Base-by-base conservation (phyloP, 371 early-diverging fungal genomes). In the Syncephalastrum sp. region DNA sequence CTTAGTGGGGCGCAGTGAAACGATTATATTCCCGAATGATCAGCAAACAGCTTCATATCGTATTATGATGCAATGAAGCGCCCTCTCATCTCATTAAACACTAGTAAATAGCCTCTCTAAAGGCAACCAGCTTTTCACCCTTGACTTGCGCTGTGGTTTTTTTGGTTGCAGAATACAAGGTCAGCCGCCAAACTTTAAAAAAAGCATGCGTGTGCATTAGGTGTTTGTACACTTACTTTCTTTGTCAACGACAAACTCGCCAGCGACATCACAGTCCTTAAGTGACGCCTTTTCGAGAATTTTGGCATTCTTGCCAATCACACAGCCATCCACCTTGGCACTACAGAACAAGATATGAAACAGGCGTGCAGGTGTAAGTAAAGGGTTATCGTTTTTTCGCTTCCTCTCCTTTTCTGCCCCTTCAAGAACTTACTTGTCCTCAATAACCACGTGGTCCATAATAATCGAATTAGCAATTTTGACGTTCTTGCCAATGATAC, bases 191-290 rank as follows among this genome's bases (percentile, higher is more conserved):
- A 38, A 10, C 15, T 24, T 12, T 48, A 19, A 16, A 43, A 14
- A 17, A 15, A 15, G 19, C 29, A n/a, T 45, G 17, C 43, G 16
- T n/a, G 16, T 33, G 55, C 45, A n/a, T 17, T 45, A 50, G 16
- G 21, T 29, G 47, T 42, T 57, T 54, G 17, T 16, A 45, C 17
- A 72, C 74, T 77, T 78, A 72, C 86, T 87, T 8, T 91, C 91
- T 68, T 82, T 83, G 56, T 82, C 82, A 14, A 95, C 89, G 7
- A 85, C 75, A 57, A 75, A 79, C 10, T 82, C 80, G 16, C 84
- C 84, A 47, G 87, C 93, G n/a, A 98, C 90, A 59, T 95, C 93
- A 70, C 96, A 97, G 56, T 95, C 94, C 69, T 89, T 94, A 54
- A 98, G 83, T 45, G 73, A 63, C 7, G 88, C 81, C 63, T 86